phyloP scores from a whole-genome alignment of 495 filamentous ascomycete species.

The Chaetomium fimeti region DNA sequence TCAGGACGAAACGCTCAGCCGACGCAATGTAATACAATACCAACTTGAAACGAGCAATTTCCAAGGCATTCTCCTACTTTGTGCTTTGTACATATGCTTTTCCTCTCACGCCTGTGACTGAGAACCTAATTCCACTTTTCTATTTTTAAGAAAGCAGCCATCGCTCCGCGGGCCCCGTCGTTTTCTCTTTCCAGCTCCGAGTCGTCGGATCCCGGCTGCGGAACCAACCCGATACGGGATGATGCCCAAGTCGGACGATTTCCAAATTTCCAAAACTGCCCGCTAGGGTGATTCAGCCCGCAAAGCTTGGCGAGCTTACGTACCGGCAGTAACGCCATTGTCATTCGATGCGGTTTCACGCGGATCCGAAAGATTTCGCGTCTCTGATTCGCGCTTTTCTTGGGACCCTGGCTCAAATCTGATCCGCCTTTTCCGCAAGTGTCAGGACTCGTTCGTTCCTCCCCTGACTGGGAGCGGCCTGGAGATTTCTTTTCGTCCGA shows the following conservation, averaged over 20 bases:
- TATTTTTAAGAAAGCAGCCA: no score
- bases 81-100: no score
- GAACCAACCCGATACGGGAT: background rate
- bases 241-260: conserved; percentile 16
- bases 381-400: conserved; percentile 23
- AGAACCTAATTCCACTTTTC: no score
- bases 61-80: no score
- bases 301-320: conserved; percentile 12
- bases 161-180: no score
- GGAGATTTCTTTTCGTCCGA: background rate
- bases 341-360: conserved; percentile 22
- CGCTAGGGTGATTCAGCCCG: background rate
- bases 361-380: conserved; percentile 13
- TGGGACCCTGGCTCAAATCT: conserved; percentile 12
- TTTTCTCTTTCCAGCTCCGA: no score
- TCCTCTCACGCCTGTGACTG: no score
- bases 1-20: no score
- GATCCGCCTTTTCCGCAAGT: conserved; percentile 17
- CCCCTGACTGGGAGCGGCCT: background rate
- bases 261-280: conserved; percentile 1
- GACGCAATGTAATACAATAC: no score
- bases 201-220: background rate
- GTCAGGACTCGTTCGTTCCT: conserved; percentile 6
- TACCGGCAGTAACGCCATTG: conserved; percentile 28
- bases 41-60: no score